A percentile compares a stretch with the other conserved stretches of the same genome.
Evolutionary conservation across 2,329 filamentous ascomycete genomes (phyloP).

Genomic region (Fusarium anthophilum): DNA sequence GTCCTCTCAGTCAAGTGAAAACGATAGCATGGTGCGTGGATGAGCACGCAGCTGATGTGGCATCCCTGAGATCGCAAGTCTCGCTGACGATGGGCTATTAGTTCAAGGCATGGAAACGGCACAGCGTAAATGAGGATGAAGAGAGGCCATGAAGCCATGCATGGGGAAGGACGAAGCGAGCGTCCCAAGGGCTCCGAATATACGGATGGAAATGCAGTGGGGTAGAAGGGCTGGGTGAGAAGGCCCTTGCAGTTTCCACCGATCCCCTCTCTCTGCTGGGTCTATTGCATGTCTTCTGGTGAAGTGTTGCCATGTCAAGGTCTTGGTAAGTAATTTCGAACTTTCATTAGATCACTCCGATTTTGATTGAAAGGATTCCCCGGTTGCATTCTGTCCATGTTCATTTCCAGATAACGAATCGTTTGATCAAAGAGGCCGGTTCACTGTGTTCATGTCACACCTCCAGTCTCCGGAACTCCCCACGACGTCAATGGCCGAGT

Average conservation of each 20-base stretch:
- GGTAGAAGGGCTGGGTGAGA: conserved; percentile 25
- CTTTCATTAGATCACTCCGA: conserved; percentile 14
- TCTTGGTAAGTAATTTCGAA: conserved; percentile 25
- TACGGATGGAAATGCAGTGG: conserved; percentile 33
- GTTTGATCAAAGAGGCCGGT: conserved; percentile 5
- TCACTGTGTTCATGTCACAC: background rate
- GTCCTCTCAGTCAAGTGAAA: conserved; percentile 2
- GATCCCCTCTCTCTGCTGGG: conserved; percentile 30
- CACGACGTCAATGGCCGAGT: conserved; percentile 33
- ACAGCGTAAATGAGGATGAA: conserved; percentile 9
- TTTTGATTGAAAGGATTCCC: conserved; percentile 1
- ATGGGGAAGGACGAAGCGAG: conserved; percentile 21
- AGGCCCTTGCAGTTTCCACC: conserved; percentile 36
- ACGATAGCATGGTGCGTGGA: conserved; percentile 10
- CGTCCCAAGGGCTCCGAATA: conserved; percentile 20
- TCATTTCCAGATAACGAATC: background rate
- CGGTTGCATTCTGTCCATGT: background rate
- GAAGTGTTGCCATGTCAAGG: conserved; percentile 19
- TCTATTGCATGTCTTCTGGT: conserved; percentile 21
- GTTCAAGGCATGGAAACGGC: conserved; percentile 7
- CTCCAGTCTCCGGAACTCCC: conserved; percentile 3
- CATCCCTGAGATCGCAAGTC: background rate
- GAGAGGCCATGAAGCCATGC: conserved; percentile 1
- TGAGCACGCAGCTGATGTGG: background rate
- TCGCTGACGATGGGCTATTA: background rate